phyloP scores from a whole-genome alignment of 805 yeast species.

The Myxozyma nipponensis region DNA sequence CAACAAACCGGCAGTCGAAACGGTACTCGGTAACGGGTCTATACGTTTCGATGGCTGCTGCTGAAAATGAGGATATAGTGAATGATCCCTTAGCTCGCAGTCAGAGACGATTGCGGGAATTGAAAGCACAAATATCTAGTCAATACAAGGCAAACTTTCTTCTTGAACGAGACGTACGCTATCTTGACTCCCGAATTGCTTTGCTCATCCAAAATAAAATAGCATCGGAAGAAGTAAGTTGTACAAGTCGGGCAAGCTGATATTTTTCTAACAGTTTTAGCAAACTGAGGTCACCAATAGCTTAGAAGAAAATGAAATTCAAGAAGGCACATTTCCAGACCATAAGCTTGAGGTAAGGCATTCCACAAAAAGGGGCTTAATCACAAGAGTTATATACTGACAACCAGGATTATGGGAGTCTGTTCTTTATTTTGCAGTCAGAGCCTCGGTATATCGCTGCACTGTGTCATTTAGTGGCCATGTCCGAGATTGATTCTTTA shows the following conservation, averaged over 20 bases:
- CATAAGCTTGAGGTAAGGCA: constrained; percentile 30
- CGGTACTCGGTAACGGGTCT: constrained; percentile 38
- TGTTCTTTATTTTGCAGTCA: constrained; percentile 39
- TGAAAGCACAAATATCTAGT: constrained; percentile 38
- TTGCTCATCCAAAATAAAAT: constrained; percentile 40
- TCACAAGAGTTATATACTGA: too few species aligned
- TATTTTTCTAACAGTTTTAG: constrained; percentile 24
- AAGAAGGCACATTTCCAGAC: constrained; percentile 33
- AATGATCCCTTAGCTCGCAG: constrained; percentile 38
- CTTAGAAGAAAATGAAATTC: constrained; percentile 29
- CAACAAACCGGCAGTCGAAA: constrained; percentile 19
- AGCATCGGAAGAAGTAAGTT: constrained; percentile 35
- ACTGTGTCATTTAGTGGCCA: constrained; percentile 35
- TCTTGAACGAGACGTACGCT: constrained; percentile 40
- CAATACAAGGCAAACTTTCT: constrained; percentile 39
- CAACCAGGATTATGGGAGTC: constrained; percentile 32
- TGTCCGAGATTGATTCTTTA: constrained; percentile 40
- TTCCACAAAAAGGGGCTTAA: too few species aligned
- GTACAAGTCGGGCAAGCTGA: background rate
- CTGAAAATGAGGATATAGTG: constrained; percentile 37
- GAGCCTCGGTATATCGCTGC: constrained; percentile 40
- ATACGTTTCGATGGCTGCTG: constrained; percentile 37
- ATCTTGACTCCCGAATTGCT: constrained; percentile 40
- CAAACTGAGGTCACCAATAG: constrained; percentile 37
- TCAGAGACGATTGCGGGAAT: constrained; percentile 34